phyloP scores from a whole-genome alignment of 768 basidiomycete species.

The Leucosporidium yakuticum region DNA sequence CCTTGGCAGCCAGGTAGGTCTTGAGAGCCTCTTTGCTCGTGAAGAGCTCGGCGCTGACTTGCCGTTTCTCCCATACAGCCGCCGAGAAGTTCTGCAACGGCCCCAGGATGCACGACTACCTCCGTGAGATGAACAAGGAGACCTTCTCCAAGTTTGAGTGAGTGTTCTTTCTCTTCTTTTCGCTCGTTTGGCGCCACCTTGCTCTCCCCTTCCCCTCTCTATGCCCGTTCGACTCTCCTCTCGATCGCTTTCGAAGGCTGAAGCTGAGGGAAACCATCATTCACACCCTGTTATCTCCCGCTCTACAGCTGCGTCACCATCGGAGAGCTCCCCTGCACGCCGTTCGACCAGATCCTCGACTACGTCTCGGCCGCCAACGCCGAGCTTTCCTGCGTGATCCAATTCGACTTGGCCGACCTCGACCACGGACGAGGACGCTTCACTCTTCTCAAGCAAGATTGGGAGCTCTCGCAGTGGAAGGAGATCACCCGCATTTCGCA shows the following conservation, averaged over 20 bases:
- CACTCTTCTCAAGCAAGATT: conserved; percentile 7
- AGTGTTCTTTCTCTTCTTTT: not conserved
- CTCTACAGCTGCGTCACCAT: conserved; percentile 33
- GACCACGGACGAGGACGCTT: not conserved
- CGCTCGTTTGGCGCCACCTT: too few relatives aligned
- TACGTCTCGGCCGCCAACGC: conserved; percentile 57
- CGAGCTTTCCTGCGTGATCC: conserved; percentile 58
- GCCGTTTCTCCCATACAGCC: conserved; percentile 13
- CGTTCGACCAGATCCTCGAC: conserved; percentile 50
- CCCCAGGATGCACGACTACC: conserved; percentile 60
- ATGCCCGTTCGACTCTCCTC: conserved; percentile 20
- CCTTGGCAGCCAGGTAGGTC: conserved; percentile 27
- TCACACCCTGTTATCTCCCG: conserved; percentile 44
- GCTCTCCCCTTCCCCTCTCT: too few relatives aligned
- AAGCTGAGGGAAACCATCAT: conserved; percentile 59
- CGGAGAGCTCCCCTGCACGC: conserved; percentile 42
- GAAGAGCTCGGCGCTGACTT: too few relatives aligned
- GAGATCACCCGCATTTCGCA: not conserved
- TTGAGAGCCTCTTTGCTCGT: too few relatives aligned
- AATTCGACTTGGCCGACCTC: conserved; percentile 50
- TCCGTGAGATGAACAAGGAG: conserved; percentile 60
- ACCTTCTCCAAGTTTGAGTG: conserved; percentile 55
- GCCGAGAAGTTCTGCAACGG: conserved; percentile 42
- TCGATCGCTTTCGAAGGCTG: conserved; percentile 62
- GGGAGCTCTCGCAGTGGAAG: conserved; percentile 22